Evolutionary conservation across 495 filamentous ascomycete genomes (phyloP).

Genomic region (Staphylotrichum longicolle): DNA sequence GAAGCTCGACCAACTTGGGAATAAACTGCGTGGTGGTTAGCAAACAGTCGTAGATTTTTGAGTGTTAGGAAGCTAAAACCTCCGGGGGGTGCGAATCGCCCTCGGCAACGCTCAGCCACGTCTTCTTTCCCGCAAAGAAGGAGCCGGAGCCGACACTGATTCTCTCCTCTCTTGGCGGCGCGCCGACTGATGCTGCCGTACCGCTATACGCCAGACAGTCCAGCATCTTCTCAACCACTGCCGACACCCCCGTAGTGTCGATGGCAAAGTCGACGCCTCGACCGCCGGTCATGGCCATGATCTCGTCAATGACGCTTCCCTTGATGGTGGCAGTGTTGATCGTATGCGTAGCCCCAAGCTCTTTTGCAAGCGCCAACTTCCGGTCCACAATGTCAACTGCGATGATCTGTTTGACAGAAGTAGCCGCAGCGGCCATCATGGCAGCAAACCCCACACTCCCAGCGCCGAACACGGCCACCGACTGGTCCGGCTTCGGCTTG

Average conservation of each 20-base stretch:
- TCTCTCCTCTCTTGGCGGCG: constrained; percentile 1
- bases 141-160: constrained; percentile 5
- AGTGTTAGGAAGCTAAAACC: constrained; percentile 7
- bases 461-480: constrained; percentile 41
- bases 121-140: constrained; percentile 27
- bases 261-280: constrained; percentile 19
- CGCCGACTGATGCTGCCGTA: constrained; percentile 19
- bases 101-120: constrained; percentile 27
- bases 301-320: constrained; percentile 17
- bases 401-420: constrained; percentile 34
- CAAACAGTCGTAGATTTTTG: no score
- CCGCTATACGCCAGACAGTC: constrained; percentile 16
- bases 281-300: constrained; percentile 9
- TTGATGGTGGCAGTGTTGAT: constrained; percentile 31
- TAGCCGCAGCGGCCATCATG: constrained; percentile 28
- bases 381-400: constrained; percentile 45
- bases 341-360: constrained; percentile 45
- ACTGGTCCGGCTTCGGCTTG: constrained; percentile 28
- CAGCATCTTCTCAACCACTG: constrained; percentile 22
- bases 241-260: constrained; percentile 17
- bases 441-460: constrained; percentile 48
- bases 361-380: constrained; percentile 41
- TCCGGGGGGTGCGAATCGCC: constrained; percentile 21
- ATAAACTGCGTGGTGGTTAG: constrained; percentile 29
- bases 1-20: constrained; percentile 38